Base-by-base conservation (phyloP, 2,329 filamentous ascomycete species). In the Paraconiothyrium sp. region DNA sequence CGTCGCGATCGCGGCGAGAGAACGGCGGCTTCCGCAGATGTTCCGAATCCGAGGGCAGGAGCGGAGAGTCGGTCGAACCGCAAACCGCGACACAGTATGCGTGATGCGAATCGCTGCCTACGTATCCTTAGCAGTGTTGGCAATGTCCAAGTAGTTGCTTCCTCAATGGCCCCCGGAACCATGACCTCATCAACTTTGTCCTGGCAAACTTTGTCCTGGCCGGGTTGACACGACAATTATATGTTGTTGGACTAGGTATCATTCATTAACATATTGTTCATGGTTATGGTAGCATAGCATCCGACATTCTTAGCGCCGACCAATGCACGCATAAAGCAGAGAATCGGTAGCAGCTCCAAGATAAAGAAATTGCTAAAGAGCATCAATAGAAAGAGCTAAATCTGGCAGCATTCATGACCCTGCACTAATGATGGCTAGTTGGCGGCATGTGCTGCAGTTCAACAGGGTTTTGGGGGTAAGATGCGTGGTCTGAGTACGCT, bases 11-110 rank as follows among this genome's bases (percentile, higher is more conserved):
- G 27, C 24, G 22, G n/a, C n/a, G 32, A 24, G 24, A 24, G 10
- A 34, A 20, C 20, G 35, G 34, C 24, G 24, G 52, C 20, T 13
- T 20, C 35, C 22, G 10, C 37, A 34, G 27, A 34, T 22, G 39
- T 46, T 35, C 39, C 52, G 52, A 46, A 46, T 39, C 52, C 27
- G 27, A 44, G 22, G 24, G 39, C 37, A n/a, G 32, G 32, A 54
- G 14, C 27, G 52, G 52, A 46, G 34, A 39, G 7, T 39, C 49
- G 49, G 34, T 35, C n/a, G 49, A 24, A 22, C 16, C 41, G n/a
- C 41, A 44, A 51, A 51, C 4, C 11, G 10, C 13, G n/a, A 52
- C 20, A 34, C 34, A 34, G 1, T 20, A 41, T 39, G 27, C 20
- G 20, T 37, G 34, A 52, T 39, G 49, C 34, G 20, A 30, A 50